phyloP scores from a whole-genome alignment of 257 asterid species.

The Lycium ferocissimum region DNA sequence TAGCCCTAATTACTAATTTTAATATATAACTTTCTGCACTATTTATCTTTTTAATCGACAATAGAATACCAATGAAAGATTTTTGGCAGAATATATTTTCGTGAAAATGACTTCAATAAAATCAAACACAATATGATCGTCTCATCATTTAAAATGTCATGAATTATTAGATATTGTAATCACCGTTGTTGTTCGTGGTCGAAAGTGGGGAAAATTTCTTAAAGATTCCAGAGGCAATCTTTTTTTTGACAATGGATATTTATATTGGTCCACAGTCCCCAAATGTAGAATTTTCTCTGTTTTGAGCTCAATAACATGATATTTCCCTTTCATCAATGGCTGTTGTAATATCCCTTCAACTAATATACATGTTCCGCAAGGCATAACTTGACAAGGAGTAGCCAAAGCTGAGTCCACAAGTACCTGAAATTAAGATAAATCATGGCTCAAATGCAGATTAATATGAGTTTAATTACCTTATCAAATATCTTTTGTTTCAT shows the following conservation, averaged over 20 bases:
- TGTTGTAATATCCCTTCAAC: conserved; percentile 73
- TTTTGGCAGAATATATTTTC: no score
- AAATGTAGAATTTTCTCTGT: conserved; percentile 66
- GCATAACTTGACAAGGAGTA: conserved; percentile 67
- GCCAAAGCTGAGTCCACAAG: conserved; percentile 71
- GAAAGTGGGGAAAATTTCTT: conserved; percentile 67
- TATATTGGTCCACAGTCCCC: conserved; percentile 65
- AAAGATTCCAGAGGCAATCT: conserved; percentile 73
- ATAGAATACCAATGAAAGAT: no score
- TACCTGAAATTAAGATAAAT: conserved; percentile 46
- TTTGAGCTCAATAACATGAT: conserved; percentile 62
- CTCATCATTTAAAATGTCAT: no score
- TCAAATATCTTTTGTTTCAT: no score
- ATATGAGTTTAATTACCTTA: no score
- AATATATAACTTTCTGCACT: no score
- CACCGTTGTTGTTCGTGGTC: conserved; percentile 86
- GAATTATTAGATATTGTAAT: not conserved
- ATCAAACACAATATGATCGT: no score
- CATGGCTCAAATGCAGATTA: no score
- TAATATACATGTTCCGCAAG: conserved; percentile 72
- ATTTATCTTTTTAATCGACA: no score
- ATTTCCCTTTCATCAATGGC: conserved; percentile 57
- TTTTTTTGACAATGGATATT: conserved; percentile 77
- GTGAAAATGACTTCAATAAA: no score
- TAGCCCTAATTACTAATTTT: no score